Evolutionary conservation across 1,139 yeast species (phyloP).

Genomic region (Pichia sp.): DNA sequence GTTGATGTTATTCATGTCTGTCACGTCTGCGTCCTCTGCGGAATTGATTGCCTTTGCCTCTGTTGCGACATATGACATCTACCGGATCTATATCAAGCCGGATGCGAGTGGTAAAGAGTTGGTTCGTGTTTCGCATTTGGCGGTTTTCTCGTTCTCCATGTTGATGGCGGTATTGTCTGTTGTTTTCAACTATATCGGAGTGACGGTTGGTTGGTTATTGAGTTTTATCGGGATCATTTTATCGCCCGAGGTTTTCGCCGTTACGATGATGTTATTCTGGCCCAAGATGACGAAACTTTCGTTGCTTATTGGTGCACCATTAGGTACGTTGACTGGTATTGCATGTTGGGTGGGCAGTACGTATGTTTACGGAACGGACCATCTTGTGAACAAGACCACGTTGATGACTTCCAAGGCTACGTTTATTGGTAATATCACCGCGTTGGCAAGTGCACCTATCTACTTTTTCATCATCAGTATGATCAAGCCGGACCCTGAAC

Average conservation of each 20-base stretch:
- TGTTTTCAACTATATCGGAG: slow-evolving; percentile 40
- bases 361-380: slow-evolving; percentile 32
- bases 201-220: slow-evolving; percentile 43
- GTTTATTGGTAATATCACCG: slow-evolving; percentile 39
- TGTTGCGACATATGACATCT: slow-evolving; percentile 45
- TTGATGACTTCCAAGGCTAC: slow-evolving; percentile 36
- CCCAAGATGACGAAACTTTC: slow-evolving; percentile 42
- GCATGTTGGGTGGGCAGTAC: slow-evolving; percentile 40
- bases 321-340: slow-evolving; percentile 39
- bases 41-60: slow-evolving; percentile 50
- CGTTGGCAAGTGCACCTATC: slow-evolving; percentile 36
- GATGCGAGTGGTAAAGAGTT: slow-evolving; percentile 42
- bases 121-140: slow-evolving; percentile 38
- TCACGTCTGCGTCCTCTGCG: slow-evolving; percentile 48
- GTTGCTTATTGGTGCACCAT: slow-evolving; percentile 35
- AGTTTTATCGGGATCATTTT: slow-evolving; percentile 39
- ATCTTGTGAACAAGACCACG: slow-evolving; percentile 33
- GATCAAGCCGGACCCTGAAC: slow-evolving; percentile 55
- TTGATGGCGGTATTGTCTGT: slow-evolving; percentile 41
- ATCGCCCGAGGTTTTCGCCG: slow-evolving; percentile 37
- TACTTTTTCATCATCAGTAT: slow-evolving; percentile 52
- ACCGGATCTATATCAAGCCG: slow-evolving; percentile 44
- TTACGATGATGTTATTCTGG: slow-evolving; percentile 43
- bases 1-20: slow-evolving; percentile 48
- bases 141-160: slow-evolving; percentile 39